Percentiles rank a stretch among this genome's conserved stretches.
These are phyloP conservation scores for Penicillium longicatenatum DNA, from an alignment of 495 filamentous ascomycete species.

Conservation along the genomic window DNA sequence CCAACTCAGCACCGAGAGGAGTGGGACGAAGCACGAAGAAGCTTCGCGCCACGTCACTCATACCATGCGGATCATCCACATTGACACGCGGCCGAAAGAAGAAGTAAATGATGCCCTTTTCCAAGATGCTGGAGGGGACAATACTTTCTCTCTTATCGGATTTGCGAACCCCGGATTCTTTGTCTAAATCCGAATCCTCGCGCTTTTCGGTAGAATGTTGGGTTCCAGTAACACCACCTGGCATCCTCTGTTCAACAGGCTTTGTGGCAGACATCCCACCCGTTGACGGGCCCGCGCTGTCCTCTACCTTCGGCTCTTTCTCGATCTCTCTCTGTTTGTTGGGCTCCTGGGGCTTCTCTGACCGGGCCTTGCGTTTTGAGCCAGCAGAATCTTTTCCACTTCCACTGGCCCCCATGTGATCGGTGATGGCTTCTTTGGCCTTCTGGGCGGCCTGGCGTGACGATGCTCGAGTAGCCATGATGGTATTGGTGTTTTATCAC, in stretches of 20 bases:
- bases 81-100: constrained; percentile 80
- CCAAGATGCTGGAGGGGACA: constrained; percentile 74
- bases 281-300: constrained; percentile 21
- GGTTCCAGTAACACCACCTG: not conserved
- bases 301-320: constrained; percentile 17
- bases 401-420: constrained; percentile 24
- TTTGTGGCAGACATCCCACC: not conserved
- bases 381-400: constrained; percentile 22
- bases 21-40: constrained; percentile 84
- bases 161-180: constrained; percentile 32
- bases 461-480: constrained; percentile 44
- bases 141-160: constrained; percentile 53
- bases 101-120: constrained; percentile 95
- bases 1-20: constrained; percentile 66
- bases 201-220: not conserved
- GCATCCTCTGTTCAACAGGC: not conserved
- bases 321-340: constrained; percentile 31
- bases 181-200: constrained; percentile 8
- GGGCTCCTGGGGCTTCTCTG: constrained; percentile 25
- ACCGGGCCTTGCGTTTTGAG: constrained; percentile 39
- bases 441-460: constrained; percentile 47
- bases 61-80: constrained; percentile 67
- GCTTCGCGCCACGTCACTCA: constrained; percentile 74
- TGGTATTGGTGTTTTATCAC: not conserved
- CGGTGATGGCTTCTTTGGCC: constrained; percentile 46